Base-by-base conservation (phyloP, 2,329 filamentous ascomycete species). In the Harringtonia lauricola region DNA sequence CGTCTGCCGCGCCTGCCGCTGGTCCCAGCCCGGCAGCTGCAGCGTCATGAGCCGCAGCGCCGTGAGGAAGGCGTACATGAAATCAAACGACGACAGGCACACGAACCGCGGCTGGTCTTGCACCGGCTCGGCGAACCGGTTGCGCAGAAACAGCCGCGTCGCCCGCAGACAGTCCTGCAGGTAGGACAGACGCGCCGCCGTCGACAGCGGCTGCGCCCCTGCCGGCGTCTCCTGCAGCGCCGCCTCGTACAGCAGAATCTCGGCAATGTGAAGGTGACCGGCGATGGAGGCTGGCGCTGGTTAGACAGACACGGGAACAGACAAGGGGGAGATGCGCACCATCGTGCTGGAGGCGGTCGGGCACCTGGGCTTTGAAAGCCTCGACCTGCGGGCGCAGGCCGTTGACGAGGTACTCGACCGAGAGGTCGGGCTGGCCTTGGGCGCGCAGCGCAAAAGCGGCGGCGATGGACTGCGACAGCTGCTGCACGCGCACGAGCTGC, bases 201-300 rank as follows among this genome's bases (percentile, higher is more conserved):
- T 48, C 5, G 62, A 42, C 41, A 70, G 54, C 3, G 54, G 50
- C 9, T 57, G 10, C 50, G 51, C 9, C 10, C n/a, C 12, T 5
- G 1, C 31, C 36, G 57, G 57, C 47, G 58, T 55, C 3, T 70
- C 67, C 4, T 64, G 62, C 24, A 73, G 55, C 46, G 60, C 64
- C 31, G 68, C 55, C 48, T 72, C 70, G 48, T 66, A 68, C 17
- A 73, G 56, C 4, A 74, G 61, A 9, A 69, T 58, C 49, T 72
- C 63, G 19, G 66, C 66, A 13, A 71, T 59, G 47, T 61, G 54
- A 9, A 69, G 36, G 48, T 73, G 69, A 12, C 62, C 60, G 22
- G 57, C 56, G 8, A 74, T 52, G 1, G 60, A 55, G 3, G 58
- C 67, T 70, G 35, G 5, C 14, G 2, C 14, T 26, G 18, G 8